These are phyloP conservation scores for Mycotypha africana DNA, from an alignment of 371 early-diverging fungal genomes.

Conservation along the genomic window DNA sequence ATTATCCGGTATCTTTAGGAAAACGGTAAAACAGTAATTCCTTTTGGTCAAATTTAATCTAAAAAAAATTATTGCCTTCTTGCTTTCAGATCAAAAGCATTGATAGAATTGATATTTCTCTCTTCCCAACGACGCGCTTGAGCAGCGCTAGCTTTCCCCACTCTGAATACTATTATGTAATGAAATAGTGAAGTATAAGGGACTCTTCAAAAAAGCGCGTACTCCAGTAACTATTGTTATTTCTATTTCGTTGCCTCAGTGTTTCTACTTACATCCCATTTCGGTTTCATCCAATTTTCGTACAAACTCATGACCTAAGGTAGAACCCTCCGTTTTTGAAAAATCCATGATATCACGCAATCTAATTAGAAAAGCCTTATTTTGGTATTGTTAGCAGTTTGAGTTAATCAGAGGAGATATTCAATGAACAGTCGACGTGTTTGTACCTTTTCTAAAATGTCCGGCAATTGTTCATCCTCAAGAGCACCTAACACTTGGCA, in stretches of 20 bases:
- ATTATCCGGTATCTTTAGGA: too few species aligned
- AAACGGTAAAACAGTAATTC: too few species aligned
- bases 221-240: too few species aligned
- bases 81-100: too few species aligned
- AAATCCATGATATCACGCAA: slow-evolving; percentile 33
- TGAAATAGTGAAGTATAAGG: too few species aligned
- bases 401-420: too few species aligned
- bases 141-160: slow-evolving; percentile 29
- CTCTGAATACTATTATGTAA: slow-evolving; percentile 30
- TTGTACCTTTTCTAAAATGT: slow-evolving; percentile 25
- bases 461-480: slow-evolving; percentile 22
- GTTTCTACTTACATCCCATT: slow-evolving; percentile 40
- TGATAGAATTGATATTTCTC: too few species aligned
- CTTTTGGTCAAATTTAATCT: too few species aligned
- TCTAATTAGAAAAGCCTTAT: slow-evolving; percentile 31
- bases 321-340: slow-evolving; percentile 26
- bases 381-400: neutral
- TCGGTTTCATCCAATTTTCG: slow-evolving; percentile 45
- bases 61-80: too few species aligned
- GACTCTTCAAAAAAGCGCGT: too few species aligned
- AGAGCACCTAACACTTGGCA: slow-evolving; percentile 27
- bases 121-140: slow-evolving; percentile 28
- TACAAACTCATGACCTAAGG: slow-evolving; percentile 28
- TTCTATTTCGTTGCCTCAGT: too few species aligned
- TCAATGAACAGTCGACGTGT: too few species aligned